A percentile compares a stretch with the other conserved stretches of the same genome.
phyloP scores from a whole-genome alignment of 306 rosid genomes.

The Sechiopsis laciniata region DNA sequence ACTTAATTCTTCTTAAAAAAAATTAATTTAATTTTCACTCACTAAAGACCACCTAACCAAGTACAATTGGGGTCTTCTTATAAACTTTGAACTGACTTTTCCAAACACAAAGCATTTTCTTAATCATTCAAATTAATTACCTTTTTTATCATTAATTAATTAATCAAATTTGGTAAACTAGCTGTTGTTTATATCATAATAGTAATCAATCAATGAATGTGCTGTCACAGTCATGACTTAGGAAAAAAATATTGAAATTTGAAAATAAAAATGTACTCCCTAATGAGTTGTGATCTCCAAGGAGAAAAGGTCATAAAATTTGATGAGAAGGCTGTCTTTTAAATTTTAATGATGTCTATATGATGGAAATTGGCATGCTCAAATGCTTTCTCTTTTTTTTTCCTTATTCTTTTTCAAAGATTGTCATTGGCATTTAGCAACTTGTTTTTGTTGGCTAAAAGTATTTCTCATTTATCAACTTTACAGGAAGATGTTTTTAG shows the following conservation, averaged over 20 bases:
- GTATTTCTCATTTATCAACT: background rate
- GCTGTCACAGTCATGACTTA: slow-evolving; percentile 10
- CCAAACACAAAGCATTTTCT: too few relatives aligned
- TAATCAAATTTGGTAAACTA: slow-evolving; percentile 11
- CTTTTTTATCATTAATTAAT: background rate
- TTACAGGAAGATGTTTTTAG: background rate
- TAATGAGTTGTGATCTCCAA: too few relatives aligned
- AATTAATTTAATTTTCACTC: too few relatives aligned
- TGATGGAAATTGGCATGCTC: slow-evolving; percentile 16
- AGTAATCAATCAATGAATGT: slow-evolving; percentile 10
- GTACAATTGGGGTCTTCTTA: slow-evolving; percentile 16
- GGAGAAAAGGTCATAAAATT: background rate
- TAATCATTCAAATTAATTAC: background rate
- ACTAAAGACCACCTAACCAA: background rate
- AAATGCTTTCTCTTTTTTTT: background rate
- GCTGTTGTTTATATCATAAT: background rate
- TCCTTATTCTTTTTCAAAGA: background rate
- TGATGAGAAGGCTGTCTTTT: slow-evolving; percentile 14
- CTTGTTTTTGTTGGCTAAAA: background rate
- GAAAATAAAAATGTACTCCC: too few relatives aligned
- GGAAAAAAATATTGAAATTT: too few relatives aligned
- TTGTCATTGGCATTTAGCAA: background rate
- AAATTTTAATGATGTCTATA: slow-evolving; percentile 6
- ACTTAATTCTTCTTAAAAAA: background rate
- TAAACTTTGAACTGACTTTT: too few relatives aligned